Percentiles rank a stretch among this genome's conserved stretches.
Conservation (phyloP, 768 basidiomycete species). For the Lentinula boryana region DNA sequence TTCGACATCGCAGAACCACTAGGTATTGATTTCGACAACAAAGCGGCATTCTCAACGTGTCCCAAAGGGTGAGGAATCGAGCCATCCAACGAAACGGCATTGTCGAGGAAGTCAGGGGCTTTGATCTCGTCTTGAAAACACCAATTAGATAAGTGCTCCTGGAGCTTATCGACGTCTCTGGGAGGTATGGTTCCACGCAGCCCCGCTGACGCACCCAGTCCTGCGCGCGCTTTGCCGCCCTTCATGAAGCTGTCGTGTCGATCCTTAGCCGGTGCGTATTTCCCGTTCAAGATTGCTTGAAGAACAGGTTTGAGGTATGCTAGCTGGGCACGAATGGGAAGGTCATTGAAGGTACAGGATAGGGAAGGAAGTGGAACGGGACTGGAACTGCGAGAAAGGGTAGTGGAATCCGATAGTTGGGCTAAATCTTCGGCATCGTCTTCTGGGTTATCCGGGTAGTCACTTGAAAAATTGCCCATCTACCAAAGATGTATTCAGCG, state of each 20-base stretch:
- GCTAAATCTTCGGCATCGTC: constrained; percentile 18
- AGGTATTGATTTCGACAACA: not conserved
- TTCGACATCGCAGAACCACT: not conserved
- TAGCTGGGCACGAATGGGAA: constrained; percentile 54
- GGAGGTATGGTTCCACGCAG: constrained; percentile 37
- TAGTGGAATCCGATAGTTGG: not conserved
- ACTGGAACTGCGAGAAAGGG: constrained; percentile 24
- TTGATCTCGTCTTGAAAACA: constrained; percentile 28
- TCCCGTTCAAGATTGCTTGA: constrained; percentile 47
- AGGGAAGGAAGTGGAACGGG: constrained; percentile 37
- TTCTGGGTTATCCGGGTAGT: constrained; percentile 28
- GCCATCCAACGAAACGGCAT: not conserved
- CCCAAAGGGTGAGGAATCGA: not conserved
- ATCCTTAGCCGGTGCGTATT: constrained; percentile 45
- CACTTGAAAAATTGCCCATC: constrained; percentile 54
- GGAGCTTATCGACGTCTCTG: constrained; percentile 28
- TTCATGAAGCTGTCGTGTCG: constrained; percentile 52
- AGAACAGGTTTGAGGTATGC: constrained; percentile 62
- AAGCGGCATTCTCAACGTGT: not conserved
- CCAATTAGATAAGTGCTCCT: constrained; percentile 33
- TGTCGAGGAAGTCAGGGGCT: not conserved
- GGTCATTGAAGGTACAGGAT: constrained; percentile 34
- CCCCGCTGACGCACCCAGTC: constrained; percentile 28
- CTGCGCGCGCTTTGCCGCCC: constrained; percentile 44
- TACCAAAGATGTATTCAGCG: constrained; percentile 17